A percentile compares a stretch with the other conserved stretches of the same genome.
Evolutionary conservation across 345 rosid species (phyloP).

Genomic region (Salix purpurea): DNA sequence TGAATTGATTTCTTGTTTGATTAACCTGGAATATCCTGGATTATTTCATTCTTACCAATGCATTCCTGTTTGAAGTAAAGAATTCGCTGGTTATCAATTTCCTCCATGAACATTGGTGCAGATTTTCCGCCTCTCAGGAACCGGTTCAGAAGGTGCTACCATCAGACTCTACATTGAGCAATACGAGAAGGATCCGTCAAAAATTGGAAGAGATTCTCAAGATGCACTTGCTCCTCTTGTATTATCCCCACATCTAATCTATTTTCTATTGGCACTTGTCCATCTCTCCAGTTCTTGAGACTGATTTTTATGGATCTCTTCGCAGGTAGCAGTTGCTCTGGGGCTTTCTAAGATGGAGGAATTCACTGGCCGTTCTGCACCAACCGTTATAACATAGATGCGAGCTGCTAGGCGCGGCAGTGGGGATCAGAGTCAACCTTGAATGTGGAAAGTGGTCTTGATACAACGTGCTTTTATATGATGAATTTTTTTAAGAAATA

Average conservation of each 20-base stretch:
- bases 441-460: neutral
- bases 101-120: slow-evolving; percentile 22
- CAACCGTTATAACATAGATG: slow-evolving; percentile 81
- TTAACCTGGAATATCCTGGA: neutral
- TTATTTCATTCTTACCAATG: neutral
- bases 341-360: slow-evolving; percentile 89
- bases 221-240: slow-evolving; percentile 93
- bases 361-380: slow-evolving; percentile 89
- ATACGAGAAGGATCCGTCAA: slow-evolving; percentile 87
- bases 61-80: neutral
- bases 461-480: neutral
- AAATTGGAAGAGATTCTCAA: slow-evolving; percentile 80
- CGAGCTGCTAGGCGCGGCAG: neutral
- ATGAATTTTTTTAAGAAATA: neutral
- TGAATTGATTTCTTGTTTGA: neutral
- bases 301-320: slow-evolving; percentile 18
- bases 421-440: neutral
- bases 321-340: slow-evolving; percentile 87
- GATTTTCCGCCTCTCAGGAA: slow-evolving; percentile 98
- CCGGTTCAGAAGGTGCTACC: slow-evolving; percentile 98
- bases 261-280: neutral
- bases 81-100: neutral
- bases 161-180: slow-evolving; percentile 96
- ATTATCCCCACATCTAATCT: slow-evolving; percentile 14
- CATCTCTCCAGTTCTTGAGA: neutral